Base-by-base conservation (phyloP, 352 stramenopile genomes). In the Hyaloperonospora arabidopsidis region DNA sequence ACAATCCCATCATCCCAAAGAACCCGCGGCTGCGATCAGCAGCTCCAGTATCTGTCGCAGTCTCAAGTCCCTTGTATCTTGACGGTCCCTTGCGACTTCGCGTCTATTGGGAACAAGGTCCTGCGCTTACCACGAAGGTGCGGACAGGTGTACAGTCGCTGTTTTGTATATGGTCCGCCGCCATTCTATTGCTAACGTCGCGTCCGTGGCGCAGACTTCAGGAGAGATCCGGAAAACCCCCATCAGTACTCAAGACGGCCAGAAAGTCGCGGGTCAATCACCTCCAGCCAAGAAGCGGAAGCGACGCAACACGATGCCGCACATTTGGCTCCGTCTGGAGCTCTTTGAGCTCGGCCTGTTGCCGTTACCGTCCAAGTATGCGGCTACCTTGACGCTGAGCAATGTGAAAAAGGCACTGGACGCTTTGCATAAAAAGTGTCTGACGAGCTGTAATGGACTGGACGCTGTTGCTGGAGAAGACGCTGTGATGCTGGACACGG, bases 301-400 rank as follows among this genome's bases (percentile, higher is more conserved):
- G 45, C 62, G 60, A 13, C 54, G 49, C 15, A 61, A 57, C 53
- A 38, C 45, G 18, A 87, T 86, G 73, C 61, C 74, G 44, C 77
- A 70, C 50, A 78, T 93, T 51, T 93, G 83, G 83, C 66, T 93
- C 41, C 83, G 83, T 40, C 59, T 93, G 21, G 83, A 93, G 69
- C 78, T 93, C 45, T 90, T 93, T 56, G 83, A 93, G 74, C 70
- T 89, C n/a, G 81, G 81, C 19, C 53, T 89, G 18, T 51, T 93
- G 54, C 72, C 79, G 48, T 59, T 93, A 49, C 79, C 80, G 36
- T 87, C 79, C 59, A 87, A 87, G 45, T 74, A 83, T 56, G 63
- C 78, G 15, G 59, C 69, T 6, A 80, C 76, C 25, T 61, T 90
- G 15, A 89, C 79, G 15, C 49, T 88, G 34, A 49, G 59, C 21